Evolutionary conservation across 768 basidiomycete genomes (phyloP).

Genomic region (Macrolepiota dolichaula): DNA sequence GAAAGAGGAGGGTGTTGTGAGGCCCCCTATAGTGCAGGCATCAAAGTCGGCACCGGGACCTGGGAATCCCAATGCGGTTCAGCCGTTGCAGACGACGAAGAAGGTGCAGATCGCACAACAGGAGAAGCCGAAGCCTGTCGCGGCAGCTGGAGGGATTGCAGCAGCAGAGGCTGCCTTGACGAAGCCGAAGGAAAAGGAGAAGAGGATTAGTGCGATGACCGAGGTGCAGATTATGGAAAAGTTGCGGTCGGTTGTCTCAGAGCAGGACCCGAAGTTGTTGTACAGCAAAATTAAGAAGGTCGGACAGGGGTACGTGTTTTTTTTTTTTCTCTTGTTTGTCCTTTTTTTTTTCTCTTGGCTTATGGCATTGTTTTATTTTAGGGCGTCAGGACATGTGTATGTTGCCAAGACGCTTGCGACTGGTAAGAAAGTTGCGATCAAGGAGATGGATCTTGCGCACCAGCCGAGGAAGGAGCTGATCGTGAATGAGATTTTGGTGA

Average conservation of each 20-base stretch:
- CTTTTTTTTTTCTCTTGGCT: conserved; percentile 10
- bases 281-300: conserved; percentile 99
- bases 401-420: conserved; percentile 88
- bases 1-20: conserved; percentile 18
- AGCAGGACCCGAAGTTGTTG: conserved; percentile 82
- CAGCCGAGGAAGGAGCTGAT: conserved; percentile 97
- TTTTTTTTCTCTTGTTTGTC: conserved; percentile 11
- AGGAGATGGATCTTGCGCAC: conserved; percentile 95
- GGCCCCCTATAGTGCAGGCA: conserved; percentile 18
- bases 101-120: conserved; percentile 62
- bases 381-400: conserved; percentile 96
- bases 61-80: conserved; percentile 53
- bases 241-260: conserved; percentile 80
- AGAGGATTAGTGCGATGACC: conserved; percentile 93
- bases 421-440: conserved; percentile 91
- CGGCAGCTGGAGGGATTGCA: conserved; percentile 28
- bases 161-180: conserved; percentile 70
- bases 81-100: conserved; percentile 74
- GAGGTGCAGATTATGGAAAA: conserved; percentile 99
- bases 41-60: conserved; percentile 43
- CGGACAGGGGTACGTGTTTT: conserved; percentile 82
- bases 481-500: conserved; percentile 96
- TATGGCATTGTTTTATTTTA: conserved; percentile 28
- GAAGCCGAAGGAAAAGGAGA: conserved; percentile 79
- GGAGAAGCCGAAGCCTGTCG: conserved; percentile 42